phyloP scores from a whole-genome alignment of 257 asterid species.

The Plantago ovata region DNA sequence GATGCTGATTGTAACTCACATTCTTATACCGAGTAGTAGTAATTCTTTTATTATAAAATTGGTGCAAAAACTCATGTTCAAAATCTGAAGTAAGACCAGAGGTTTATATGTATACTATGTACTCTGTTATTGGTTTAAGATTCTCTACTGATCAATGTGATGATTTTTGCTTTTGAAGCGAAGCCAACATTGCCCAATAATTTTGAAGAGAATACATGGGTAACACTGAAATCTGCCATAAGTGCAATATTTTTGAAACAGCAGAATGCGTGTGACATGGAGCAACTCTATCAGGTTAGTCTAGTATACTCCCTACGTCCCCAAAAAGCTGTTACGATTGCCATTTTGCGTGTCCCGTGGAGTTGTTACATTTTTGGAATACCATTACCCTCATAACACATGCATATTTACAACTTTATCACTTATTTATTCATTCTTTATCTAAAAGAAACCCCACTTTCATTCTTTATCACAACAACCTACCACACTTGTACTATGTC shows the following conservation, averaged over 20 bases:
- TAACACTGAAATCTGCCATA: conserved; percentile 57
- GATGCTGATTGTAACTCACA: not conserved
- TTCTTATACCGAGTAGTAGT: conserved; percentile 4
- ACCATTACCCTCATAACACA: no score
- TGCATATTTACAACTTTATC: no score
- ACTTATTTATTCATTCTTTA: no score
- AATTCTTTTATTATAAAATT: not conserved
- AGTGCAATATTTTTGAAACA: conserved; percentile 59
- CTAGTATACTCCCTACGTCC: no score
- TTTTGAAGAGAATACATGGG: conserved; percentile 69
- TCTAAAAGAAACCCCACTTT: no score
- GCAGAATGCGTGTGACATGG: conserved; percentile 67
- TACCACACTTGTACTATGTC: no score
- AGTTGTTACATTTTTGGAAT: no score
- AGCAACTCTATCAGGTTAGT: conserved; percentile 63
- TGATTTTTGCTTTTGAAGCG: conserved; percentile 31
- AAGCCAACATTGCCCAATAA: conserved; percentile 57
- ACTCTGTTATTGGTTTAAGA: not conserved
- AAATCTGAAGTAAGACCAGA: not conserved
- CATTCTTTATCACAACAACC: no score
- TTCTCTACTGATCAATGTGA: conserved; percentile 10
- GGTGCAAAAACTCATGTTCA: no score
- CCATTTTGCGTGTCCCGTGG: no score
- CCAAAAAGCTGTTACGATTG: no score
- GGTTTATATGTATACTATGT: no score